Evolutionary conservation across 2,329 filamentous ascomycete species (phyloP), one percentile per base, ranked within the genome.

Genomic region (Colletotrichum karsti): DNA sequence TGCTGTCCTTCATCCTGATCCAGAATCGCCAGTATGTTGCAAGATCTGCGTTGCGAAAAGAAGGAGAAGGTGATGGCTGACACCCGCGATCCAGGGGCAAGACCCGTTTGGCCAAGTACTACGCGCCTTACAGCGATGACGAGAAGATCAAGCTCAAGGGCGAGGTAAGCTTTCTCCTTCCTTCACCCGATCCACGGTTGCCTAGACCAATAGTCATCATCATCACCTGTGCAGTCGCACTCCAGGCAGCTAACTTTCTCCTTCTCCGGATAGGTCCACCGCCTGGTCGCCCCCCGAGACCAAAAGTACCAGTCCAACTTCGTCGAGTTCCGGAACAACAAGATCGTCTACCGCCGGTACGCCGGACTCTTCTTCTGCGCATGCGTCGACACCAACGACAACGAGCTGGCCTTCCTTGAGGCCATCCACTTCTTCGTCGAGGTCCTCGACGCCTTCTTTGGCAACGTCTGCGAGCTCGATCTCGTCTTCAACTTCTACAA

Each of bases 241-340:
- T 30, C 39, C 10, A 18, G 18, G 20, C 20, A 15, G 13, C 53
- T 62, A 46, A 54, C 28, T 39, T 39, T 61, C 64, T 51, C 53
- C 39, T 62, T 54, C 53, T 18, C 26, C 39, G 18, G n/a, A 54
- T 74, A 94, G 92, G 93, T 98, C 75, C 96, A 99, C 87, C 95
- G 96, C 71, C 94, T 99, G 73, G 95, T 99, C 69, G 96, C 96
- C 0, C 96, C 96, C 7, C 93, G 96, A 77, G 96, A 99, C 82
- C 96, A 99, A 79, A 99, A 99, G 80, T 97, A 99, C 86, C 96
- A 99, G 81, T 97, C 94, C 83, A 99, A 99, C 85, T 99, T 99
- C 77, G 96, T 99, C 87, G 96, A 99, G 83, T 92, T 92, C 84
- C 92, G 93, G 73, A 93, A 94, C 82, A 94, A 95, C 79, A 98